A percentile compares a stretch with the other conserved stretches of the same genome.
phyloP scores from a whole-genome alignment of 2,329 filamentous ascomycete species.

The Ramichloridium luteum region DNA sequence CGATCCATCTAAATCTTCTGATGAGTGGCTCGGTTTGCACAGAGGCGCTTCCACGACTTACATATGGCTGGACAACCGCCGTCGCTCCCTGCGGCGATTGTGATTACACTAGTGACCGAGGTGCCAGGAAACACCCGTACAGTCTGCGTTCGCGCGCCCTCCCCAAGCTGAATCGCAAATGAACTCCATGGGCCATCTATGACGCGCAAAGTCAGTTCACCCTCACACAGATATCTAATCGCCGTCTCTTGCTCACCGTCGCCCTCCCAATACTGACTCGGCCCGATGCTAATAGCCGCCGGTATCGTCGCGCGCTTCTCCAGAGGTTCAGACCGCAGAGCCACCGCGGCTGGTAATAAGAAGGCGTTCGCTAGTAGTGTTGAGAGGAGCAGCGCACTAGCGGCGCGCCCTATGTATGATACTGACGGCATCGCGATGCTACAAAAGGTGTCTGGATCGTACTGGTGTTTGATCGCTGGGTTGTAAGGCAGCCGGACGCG shows the following conservation, averaged over 20 bases:
- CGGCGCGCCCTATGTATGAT: conserved; percentile 47
- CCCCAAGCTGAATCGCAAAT: conserved; percentile 25
- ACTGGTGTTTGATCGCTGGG: no score
- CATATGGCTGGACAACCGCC: conserved; percentile 18
- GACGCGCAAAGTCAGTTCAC: conserved; percentile 2
- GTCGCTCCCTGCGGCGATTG: conserved; percentile 14
- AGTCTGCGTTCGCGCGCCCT: conserved; percentile 20
- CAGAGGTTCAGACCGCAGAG: no score
- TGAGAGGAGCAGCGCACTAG: no score
- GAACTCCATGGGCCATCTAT: conserved; percentile 27
- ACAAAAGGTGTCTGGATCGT: no score
- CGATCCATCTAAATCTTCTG: background rate
- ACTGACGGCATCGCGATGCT: conserved; percentile 52
- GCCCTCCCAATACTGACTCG: conserved; percentile 29
- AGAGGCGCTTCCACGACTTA: background rate
- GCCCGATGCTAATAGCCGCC: conserved; percentile 21
- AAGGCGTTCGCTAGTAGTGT: no score
- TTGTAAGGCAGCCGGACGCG: no score
- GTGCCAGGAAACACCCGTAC: conserved; percentile 25
- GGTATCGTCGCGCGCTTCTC: conserved; percentile 16
- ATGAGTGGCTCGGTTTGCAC: background rate
- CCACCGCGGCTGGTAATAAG: no score
- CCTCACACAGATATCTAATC: background rate
- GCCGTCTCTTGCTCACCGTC: conserved; percentile 16
- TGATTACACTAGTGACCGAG: conserved; percentile 20